A percentile compares a stretch with the other conserved stretches of the same genome.
Conservation (phyloP, 345 rosid genomes). For the Sonneratia caseolaris region DNA sequence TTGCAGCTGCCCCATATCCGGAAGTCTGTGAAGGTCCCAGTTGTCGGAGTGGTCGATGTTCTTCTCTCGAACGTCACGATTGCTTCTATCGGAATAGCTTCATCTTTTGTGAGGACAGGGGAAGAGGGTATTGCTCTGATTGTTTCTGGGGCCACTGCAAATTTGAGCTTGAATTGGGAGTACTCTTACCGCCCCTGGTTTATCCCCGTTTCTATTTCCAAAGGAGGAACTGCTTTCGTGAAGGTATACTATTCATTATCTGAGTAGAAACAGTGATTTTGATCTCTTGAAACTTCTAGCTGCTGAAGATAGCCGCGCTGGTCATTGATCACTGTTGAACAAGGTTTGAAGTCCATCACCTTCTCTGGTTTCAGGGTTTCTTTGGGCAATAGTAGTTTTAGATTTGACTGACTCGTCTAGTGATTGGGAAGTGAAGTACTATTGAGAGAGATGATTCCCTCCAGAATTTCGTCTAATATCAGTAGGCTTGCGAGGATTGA, state of each 20-base stretch:
- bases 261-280: background rate
- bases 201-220: constrained; percentile 39
- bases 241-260: constrained; percentile 26
- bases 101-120: constrained; percentile 42
- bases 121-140: constrained; percentile 36
- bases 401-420: background rate
- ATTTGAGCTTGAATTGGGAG: constrained; percentile 63
- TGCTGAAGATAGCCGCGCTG: background rate
- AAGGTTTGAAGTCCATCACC: background rate
- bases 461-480: background rate
- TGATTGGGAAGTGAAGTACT: background rate
- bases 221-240: constrained; percentile 51
- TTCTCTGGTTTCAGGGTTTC: background rate
- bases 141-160: constrained; percentile 51
- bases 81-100: constrained; percentile 26
- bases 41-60: constrained; percentile 47
- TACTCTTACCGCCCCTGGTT: constrained; percentile 53
- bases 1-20: constrained; percentile 42
- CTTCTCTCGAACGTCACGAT: constrained; percentile 45
- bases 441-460: background rate
- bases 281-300: background rate
- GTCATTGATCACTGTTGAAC: background rate
- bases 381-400: background rate
- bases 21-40: constrained; percentile 45
- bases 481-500: background rate